A percentile compares a stretch with the other conserved stretches of the same genome.
Evolutionary conservation across 306 rosid genomes (phyloP).

Genomic region (Adenanthera pavonina): DNA sequence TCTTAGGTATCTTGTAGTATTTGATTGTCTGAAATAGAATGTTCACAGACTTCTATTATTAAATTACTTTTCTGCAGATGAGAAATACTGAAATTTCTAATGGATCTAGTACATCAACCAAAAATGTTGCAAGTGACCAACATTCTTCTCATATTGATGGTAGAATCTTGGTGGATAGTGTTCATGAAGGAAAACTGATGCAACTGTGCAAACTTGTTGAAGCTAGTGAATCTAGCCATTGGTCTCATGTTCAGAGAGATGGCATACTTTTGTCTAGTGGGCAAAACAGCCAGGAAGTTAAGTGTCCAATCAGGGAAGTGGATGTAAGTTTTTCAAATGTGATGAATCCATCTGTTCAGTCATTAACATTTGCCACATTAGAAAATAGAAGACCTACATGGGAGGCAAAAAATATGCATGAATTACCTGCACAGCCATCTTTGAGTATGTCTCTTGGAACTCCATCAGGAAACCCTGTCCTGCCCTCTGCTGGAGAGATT

Average conservation of each 20-base stretch:
- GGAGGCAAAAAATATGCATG: slow-evolving; percentile 61
- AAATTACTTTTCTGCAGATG: slow-evolving; percentile 50
- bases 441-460: slow-evolving; percentile 79
- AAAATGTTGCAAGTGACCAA: slow-evolving; percentile 50
- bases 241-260: slow-evolving; percentile 59
- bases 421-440: slow-evolving; percentile 61
- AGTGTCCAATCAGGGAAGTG: slow-evolving; percentile 50
- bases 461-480: slow-evolving; percentile 57
- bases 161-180: slow-evolving; percentile 46
- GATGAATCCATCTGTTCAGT: slow-evolving; percentile 58
- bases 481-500: slow-evolving; percentile 57
- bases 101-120: slow-evolving; percentile 51
- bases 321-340: slow-evolving; percentile 57
- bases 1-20: neutral
- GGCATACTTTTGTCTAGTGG: slow-evolving; percentile 46
- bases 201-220: slow-evolving; percentile 83
- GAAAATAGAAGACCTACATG: slow-evolving; percentile 59
- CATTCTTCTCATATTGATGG: slow-evolving; percentile 57
- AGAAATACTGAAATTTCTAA: slow-evolving; percentile 54
- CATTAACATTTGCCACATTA: slow-evolving; percentile 54
- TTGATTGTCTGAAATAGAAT: slow-evolving; percentile 20
- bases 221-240: slow-evolving; percentile 65
- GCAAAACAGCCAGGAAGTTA: slow-evolving; percentile 51
- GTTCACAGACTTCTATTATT: slow-evolving; percentile 36
- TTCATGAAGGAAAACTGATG: slow-evolving; percentile 82